Conservation (phyloP, 2,329 filamentous ascomycete species). For the Aspergillus caelatus region DNA sequence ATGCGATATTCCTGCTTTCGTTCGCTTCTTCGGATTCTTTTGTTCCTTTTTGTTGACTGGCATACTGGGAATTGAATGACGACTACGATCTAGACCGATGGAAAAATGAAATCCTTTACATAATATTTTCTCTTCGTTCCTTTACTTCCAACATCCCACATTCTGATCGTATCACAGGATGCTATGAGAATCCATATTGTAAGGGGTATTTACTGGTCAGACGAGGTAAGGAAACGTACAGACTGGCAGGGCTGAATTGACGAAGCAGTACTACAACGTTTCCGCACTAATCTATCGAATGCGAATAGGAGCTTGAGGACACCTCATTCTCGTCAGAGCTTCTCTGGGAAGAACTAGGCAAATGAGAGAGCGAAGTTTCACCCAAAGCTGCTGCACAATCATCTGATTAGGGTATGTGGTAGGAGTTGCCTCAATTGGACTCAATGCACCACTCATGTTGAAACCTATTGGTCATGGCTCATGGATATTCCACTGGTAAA, state of each 20-base stretch:
- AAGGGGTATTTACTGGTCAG: not conserved
- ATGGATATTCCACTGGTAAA: no score
- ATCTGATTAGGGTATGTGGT: no score
- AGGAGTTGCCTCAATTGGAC: no score
- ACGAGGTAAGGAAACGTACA: not conserved
- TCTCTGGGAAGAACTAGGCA: no score
- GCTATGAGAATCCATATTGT: not conserved
- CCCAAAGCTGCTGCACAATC: no score
- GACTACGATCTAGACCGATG: not conserved
- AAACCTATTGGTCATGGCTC: no score
- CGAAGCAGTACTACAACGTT: not conserved
- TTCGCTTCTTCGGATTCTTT: not conserved
- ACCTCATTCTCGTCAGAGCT: no score
- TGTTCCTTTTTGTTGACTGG: not conserved
- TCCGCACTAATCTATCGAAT: no score
- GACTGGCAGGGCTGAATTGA: not conserved
- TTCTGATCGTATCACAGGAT: not conserved
- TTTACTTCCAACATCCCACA: not conserved
- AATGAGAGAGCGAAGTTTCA: no score
- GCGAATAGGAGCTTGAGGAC: no score
- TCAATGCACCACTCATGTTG: no score
- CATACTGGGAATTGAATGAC: not conserved
- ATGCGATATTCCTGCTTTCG: not conserved
- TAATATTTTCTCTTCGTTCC: not conserved
- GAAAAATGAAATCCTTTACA: not conserved